Percentiles rank a stretch among this genome's conserved stretches.
Evolutionary conservation across 495 filamentous ascomycete species (phyloP).

Genomic region (Penicillium silybi): DNA sequence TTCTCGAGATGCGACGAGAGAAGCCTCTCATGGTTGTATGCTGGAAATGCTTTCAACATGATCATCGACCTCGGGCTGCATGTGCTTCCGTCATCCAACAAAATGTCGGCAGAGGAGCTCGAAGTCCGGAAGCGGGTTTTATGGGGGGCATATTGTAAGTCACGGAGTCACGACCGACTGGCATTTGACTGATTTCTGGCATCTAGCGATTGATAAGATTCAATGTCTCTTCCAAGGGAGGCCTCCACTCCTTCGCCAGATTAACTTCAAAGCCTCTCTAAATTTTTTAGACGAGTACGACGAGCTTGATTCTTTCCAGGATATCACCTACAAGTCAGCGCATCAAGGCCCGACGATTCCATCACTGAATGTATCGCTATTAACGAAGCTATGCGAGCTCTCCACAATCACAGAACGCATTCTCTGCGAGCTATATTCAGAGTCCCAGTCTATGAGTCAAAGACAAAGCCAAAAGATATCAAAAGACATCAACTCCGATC

Average conservation of each 20-base stretch:
- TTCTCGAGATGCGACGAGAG: constrained; percentile 38
- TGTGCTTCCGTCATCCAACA: constrained; percentile 19
- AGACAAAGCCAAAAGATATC: constrained; percentile 14
- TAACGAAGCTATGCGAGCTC: constrained; percentile 30
- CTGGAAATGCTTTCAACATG: constrained; percentile 42
- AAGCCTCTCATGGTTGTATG: constrained; percentile 44
- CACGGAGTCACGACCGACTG: neutral
- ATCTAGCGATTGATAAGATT: constrained; percentile 29
- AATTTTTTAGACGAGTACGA: constrained; percentile 32
- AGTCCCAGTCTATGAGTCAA: constrained; percentile 17
- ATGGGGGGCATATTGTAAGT: constrained; percentile 40
- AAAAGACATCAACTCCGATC: constrained; percentile 19
- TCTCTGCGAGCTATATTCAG: constrained; percentile 27
- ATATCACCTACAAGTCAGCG: constrained; percentile 17
- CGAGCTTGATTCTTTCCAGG: constrained; percentile 30
- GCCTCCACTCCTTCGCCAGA: constrained; percentile 25
- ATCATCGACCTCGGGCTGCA: constrained; percentile 47
- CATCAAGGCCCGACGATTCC: constrained; percentile 11
- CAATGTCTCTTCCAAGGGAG: constrained; percentile 34
- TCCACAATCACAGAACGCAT: constrained; percentile 29
- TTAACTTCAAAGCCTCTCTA: constrained; percentile 26
- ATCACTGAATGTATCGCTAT: constrained; percentile 25
- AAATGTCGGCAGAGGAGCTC: constrained; percentile 33
- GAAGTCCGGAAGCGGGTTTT: constrained; percentile 40
- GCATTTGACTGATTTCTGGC: neutral